Evolutionary conservation across 345 rosid genomes (phyloP), one percentile per base, ranked within the genome.

Genomic region (Lepidium africanum): DNA sequence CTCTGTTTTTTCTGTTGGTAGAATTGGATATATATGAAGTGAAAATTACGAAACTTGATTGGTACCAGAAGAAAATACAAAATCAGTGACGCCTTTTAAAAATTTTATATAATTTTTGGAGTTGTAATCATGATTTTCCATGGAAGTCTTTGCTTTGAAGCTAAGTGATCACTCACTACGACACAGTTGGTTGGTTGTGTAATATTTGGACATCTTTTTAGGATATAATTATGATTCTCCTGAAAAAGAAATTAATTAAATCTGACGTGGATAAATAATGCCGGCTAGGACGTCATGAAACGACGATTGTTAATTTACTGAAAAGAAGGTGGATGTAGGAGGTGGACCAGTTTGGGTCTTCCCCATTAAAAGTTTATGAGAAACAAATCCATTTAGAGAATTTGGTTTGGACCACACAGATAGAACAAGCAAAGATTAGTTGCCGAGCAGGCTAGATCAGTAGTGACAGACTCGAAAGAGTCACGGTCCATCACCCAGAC

Each of bases 121-220:
- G 59, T 51, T 60, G 67, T 13, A 39, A 60, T 13, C 25, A 71
- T 71, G 69, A 61, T 70, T 51, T 50, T 50, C 10, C 27, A 39
- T 51, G 9, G 55, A 42, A 58, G 69, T 1, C 86, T 80, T 86
- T 73, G 79, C 80, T 86, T 86, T 72, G 76, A 84, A 84, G 85
- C 80, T 2, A 82, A 81, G 81, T 69, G 62, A 74, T 67, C 53
- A 72, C 67, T 59, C 61, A 45, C 9, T 36, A 55, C 59, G 32
- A 57, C 40, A 66, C 52, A 54, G 68, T 67, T 59, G 69, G 73
- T 73, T 73, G 77, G 72, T 73, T 66, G 77, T 66, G 72, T 73
- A 58, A 73, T 73, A 51, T 19, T 59, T 65, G 40, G 77, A 65
- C 67, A 58, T 64, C 17, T 46, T 63, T 64, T 72, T 13, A 15